Percentiles rank a stretch among this genome's conserved stretches.
Evolutionary conservation across 106 monocot genomes (phyloP).

Genomic region (Narthecium ossifragum): DNA sequence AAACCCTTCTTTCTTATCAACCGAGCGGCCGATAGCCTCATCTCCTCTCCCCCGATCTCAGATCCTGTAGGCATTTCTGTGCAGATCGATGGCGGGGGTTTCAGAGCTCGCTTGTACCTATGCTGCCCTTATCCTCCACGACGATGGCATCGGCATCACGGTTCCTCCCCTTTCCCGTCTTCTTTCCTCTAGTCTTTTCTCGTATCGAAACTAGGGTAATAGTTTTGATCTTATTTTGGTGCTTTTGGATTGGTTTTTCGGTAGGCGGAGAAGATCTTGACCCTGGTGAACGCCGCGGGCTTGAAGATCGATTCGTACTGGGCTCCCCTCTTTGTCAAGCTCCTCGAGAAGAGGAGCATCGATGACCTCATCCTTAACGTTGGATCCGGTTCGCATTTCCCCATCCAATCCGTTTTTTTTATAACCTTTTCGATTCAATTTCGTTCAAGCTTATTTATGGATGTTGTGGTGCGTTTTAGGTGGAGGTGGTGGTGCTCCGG

Average conservation of each 20-base stretch:
- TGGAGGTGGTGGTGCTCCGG: slow-evolving; percentile 45
- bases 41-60: no score
- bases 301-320: slow-evolving; percentile 56
- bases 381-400: slow-evolving; percentile 35
- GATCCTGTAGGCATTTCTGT: no score
- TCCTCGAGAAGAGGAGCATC: slow-evolving; percentile 51
- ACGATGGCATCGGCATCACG: slow-evolving; percentile 62
- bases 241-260: not conserved
- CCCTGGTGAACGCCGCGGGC: slow-evolving; percentile 50
- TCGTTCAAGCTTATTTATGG: not conserved
- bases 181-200: not conserved
- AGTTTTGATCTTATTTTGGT: not conserved
- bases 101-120: slow-evolving; percentile 50
- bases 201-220: not conserved
- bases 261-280: slow-evolving; percentile 58
- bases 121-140: slow-evolving; percentile 58
- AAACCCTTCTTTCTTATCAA: not conserved
- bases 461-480: slow-evolving; percentile 13
- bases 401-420: no score
- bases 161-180: slow-evolving; percentile 6
- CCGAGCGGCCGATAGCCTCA: not conserved
- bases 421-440: not conserved
- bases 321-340: slow-evolving; percentile 63
- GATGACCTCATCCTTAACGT: slow-evolving; percentile 60
- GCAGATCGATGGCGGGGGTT: no score